These are phyloP conservation scores for Aspergillus floridensis DNA, from an alignment of 2,329 filamentous ascomycete genomes.

Conservation along the genomic window DNA sequence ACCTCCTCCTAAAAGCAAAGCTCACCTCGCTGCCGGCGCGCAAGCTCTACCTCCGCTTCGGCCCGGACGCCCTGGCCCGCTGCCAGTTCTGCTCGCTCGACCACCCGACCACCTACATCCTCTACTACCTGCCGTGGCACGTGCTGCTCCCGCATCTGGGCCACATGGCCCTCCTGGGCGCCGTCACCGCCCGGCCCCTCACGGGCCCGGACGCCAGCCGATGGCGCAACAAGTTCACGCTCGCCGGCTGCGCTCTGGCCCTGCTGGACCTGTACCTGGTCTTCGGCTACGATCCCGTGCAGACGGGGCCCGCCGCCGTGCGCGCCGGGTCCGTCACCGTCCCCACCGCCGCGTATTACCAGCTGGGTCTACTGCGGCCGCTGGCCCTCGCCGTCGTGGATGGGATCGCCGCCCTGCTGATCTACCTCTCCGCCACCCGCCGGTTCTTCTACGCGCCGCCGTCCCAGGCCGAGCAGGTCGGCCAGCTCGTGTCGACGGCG, in stretches of 20 bases:
- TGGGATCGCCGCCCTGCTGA: slow-evolving; percentile 57
- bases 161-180: slow-evolving; percentile 69
- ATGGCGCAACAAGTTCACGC: slow-evolving; percentile 70
- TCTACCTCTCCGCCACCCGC: slow-evolving; percentile 78
- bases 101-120: slow-evolving; percentile 67
- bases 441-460: slow-evolving; percentile 68
- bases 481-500: slow-evolving; percentile 47
- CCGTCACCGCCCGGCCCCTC: slow-evolving; percentile 68
- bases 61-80: slow-evolving; percentile 67
- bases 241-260: slow-evolving; percentile 59
- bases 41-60: slow-evolving; percentile 79
- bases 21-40: slow-evolving; percentile 70
- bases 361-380: slow-evolving; percentile 59
- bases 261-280: slow-evolving; percentile 66
- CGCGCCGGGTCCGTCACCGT: slow-evolving; percentile 61
- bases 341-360: slow-evolving; percentile 35
- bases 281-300: slow-evolving; percentile 58
- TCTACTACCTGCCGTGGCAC: slow-evolving; percentile 70
- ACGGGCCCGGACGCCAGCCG: slow-evolving; percentile 61
- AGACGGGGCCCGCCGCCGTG: slow-evolving; percentile 58
- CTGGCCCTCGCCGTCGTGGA: slow-evolving; percentile 66
- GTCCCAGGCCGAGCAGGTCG: slow-evolving; percentile 64
- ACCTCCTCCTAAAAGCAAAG: slow-evolving; percentile 64
- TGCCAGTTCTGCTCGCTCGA: slow-evolving; percentile 83
- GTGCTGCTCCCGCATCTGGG: slow-evolving; percentile 74